Conservation (phyloP, 768 basidiomycete species). For the Leccinum fibrillosum region DNA sequence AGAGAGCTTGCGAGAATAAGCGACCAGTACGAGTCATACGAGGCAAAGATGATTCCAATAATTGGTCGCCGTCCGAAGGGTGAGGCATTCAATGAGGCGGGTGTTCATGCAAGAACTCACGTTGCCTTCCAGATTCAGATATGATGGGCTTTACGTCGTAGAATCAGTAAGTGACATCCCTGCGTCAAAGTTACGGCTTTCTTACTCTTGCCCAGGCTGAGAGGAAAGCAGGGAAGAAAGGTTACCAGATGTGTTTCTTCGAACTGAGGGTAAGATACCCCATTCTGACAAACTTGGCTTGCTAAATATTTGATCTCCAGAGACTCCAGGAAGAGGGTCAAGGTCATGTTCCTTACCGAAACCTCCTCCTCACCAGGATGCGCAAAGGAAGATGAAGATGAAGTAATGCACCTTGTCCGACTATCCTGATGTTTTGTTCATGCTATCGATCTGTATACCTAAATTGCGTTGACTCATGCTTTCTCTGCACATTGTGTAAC, state of each 20-base stretch:
- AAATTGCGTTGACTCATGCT: neutral
- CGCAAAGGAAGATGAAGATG: slow-evolving; percentile 4
- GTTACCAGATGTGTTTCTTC: slow-evolving; percentile 30
- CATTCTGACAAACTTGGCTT: neutral
- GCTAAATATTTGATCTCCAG: slow-evolving; percentile 9
- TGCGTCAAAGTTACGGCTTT: neutral
- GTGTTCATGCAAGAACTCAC: neutral
- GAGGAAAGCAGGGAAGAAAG: slow-evolving; percentile 16
- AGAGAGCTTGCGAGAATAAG: slow-evolving; percentile 30
- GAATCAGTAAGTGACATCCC: slow-evolving; percentile 14
- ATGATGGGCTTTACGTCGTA: slow-evolving; percentile 32
- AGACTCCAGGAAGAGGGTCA: slow-evolving; percentile 24
- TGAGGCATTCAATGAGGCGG: slow-evolving; percentile 3
- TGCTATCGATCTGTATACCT: slow-evolving; percentile 9
- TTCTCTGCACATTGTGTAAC: neutral
- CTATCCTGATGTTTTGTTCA: neutral
- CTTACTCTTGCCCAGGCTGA: slow-evolving; percentile 17
- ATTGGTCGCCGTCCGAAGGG: slow-evolving; percentile 24
- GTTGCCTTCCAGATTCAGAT: slow-evolving; percentile 23
- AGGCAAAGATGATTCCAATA: slow-evolving; percentile 20
- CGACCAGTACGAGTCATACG: slow-evolving; percentile 38
- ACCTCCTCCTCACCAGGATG: slow-evolving; percentile 21
- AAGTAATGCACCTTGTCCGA: neutral
- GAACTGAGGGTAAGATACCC: slow-evolving; percentile 20
- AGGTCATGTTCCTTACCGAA: slow-evolving; percentile 17